Evolutionary conservation across 345 rosid genomes (phyloP), one percentile per base, ranked within the genome.

Genomic region (Limnanthes douglasii): DNA sequence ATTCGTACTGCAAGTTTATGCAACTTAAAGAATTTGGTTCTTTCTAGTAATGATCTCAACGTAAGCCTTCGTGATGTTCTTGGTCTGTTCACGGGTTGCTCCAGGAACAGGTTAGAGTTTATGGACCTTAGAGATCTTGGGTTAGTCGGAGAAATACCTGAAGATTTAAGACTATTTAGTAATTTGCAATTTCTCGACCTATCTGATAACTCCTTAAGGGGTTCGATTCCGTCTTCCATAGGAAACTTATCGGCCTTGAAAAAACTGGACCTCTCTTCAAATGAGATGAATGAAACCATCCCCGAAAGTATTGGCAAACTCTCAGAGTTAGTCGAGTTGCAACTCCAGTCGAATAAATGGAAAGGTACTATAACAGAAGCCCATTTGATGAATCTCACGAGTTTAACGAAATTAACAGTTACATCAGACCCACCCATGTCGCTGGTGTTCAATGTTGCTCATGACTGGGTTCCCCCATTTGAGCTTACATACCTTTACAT

Each of bases 301-400:
- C 64, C 69, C 20, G 41, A 48, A 34, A 51, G 51, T 14, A 28
- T 62, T 0, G 66, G 66, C 5, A 23, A 51, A 33, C 58, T 62
- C 12, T 48, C 49, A 8, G 21, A 42, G 25, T 40, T 68, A 3
- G 18, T 21, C 4, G 18, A 11, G 11, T 22, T 42, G 14, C 48
- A 47, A 36, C 59, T 68, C 4, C 2, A 58, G 4, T 11, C 15
- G 11, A 68, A 68, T 51, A 25, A 51, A 7, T 41, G 62, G 63
- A 8, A 43, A 25, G 69, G 73, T 9, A 23, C 22, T n/a, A 4
- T 68, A 25, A n/a, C 29, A 5, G 66, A 62, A 59, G 15, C 27
- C 2, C 66, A 62, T 42, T 45, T 67, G 23, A 17, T 31, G 33
- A 30, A 54, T 18, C 66, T 62, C 15, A 14, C 11, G 5, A 36